Evolutionary conservation across 371 early-diverging fungal species (phyloP).

Genomic region (Mucor lusitanicus): DNA sequence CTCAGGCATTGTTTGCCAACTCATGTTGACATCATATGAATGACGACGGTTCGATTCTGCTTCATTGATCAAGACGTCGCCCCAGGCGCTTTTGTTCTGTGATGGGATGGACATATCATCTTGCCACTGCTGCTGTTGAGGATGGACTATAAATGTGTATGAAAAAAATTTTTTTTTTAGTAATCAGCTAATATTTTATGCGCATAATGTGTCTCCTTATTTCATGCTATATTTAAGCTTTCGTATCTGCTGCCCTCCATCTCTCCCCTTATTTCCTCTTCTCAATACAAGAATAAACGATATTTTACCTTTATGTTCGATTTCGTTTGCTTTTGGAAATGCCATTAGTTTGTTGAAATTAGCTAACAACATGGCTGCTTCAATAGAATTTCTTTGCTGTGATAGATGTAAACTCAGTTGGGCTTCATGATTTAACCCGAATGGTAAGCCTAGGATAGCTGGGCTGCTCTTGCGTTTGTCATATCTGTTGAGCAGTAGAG

Average conservation of each 20-base stretch:
- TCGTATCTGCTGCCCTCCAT: background rate
- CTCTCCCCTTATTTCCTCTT: background rate
- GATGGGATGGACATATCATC: slow-evolving; percentile 47
- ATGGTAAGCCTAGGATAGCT: slow-evolving; percentile 44
- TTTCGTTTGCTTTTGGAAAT: slow-evolving; percentile 19
- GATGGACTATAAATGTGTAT: background rate
- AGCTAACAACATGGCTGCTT: slow-evolving; percentile 53
- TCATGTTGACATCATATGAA: slow-evolving; percentile 48
- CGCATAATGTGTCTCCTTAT: slow-evolving; percentile 34
- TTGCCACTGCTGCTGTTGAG: slow-evolving; percentile 32
- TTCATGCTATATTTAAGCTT: slow-evolving; percentile 11
- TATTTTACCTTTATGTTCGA: slow-evolving; percentile 25
- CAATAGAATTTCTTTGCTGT: slow-evolving; percentile 52
- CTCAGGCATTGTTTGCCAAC: slow-evolving; percentile 46
- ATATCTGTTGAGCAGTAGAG: slow-evolving; percentile 22
- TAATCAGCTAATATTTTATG: slow-evolving; percentile 25
- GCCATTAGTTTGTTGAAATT: slow-evolving; percentile 43
- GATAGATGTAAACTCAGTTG: slow-evolving; percentile 42
- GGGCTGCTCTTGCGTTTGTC: slow-evolving; percentile 57
- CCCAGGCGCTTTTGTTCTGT: slow-evolving; percentile 32
- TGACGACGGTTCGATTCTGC: slow-evolving; percentile 34
- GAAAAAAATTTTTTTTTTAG: slow-evolving; percentile 3
- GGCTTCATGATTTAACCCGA: slow-evolving; percentile 35
- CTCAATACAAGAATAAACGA: background rate
- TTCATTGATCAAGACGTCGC: slow-evolving; percentile 11